Base-by-base conservation (phyloP, 78 protist species). In the Polysphondylium violaceum region DNA sequence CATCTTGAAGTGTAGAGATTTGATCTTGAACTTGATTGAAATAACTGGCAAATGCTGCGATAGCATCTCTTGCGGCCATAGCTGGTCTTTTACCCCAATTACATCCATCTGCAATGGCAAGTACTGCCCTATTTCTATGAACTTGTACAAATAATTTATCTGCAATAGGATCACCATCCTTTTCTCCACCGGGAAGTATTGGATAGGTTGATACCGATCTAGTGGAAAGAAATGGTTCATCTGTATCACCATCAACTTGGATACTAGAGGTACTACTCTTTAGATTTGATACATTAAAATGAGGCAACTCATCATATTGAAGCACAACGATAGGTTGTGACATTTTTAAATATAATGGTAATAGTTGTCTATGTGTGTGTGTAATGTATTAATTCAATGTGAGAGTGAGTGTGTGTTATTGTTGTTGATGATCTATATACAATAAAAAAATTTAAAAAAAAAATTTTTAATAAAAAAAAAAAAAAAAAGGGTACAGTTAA, bases 71-170 rank as follows among this genome's bases (percentile, higher is more conserved):
- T 27, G 94, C 86, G n/a, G 94, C 94, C 61, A 55, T 47, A 1
- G 73, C 81, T 16, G 94, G 94, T 33, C 94, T 2, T 27, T 58
- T 67, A 0, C 94, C 94, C 94, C 94, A 90, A 36, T 76, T 90
- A 40, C 94, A 90, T 2, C 94, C 94, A 47, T 90, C 94, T 9
- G 94, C 94, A 19, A 90, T 74, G 0, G 86, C 93, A 19, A 76
- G 33, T 3, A 87, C 78, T 1, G 86, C 85, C 3, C 85, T 23
- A 78, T 87, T 87, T 51, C 74, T 73, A 58, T 78, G 86, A 12
- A 73, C 81, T 55, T 88, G 76, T 8, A 63, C 75, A 50, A 68
- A 79, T 67, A 79, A 44, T 59, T 75, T 78, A 47, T 73, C 94
- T 23, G 87, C 87, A 17, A 88, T 73, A n/a, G 94, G 87, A 33